phyloP scores from a whole-genome alignment of 1,284 basidiomycete genomes.

The Papiliotrema terrestris region DNA sequence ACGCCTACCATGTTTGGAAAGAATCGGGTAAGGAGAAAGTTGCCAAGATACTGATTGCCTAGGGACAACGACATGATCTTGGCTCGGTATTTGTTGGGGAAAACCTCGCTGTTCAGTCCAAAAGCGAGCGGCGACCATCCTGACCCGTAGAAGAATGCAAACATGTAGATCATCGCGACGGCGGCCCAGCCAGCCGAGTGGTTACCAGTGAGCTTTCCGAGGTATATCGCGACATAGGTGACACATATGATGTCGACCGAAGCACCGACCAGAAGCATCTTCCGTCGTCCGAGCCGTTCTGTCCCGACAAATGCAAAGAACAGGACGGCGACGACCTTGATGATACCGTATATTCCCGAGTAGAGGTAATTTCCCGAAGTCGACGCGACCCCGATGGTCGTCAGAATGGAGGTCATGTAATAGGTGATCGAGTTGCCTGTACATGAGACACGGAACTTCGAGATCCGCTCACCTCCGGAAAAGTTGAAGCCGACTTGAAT shows the following conservation, averaged over 20 bases:
- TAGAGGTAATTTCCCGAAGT: constrained; percentile 12
- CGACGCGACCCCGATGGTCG: constrained; percentile 8
- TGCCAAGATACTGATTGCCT: constrained; percentile 10
- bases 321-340: constrained; percentile 14
- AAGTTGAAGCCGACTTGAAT: too few relatives aligned
- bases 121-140: constrained; percentile 14
- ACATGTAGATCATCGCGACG: constrained; percentile 10
- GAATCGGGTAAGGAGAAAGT: constrained; percentile 15
- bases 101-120: constrained; percentile 10
- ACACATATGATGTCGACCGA: constrained; percentile 15
- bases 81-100: constrained; percentile 12
- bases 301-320: constrained; percentile 12
- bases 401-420: constrained; percentile 11
- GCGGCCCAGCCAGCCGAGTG: constrained; percentile 13
- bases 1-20: constrained; percentile 14
- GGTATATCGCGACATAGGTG: constrained; percentile 11
- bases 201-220: constrained; percentile 10
- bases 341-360: constrained; percentile 16
- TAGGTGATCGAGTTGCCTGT: constrained; percentile 16
- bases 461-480: too few relatives aligned
- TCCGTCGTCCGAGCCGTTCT: constrained; percentile 10
- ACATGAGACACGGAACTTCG: too few relatives aligned
- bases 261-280: constrained; percentile 9
- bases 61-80: constrained; percentile 10
- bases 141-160: constrained; percentile 13